A percentile compares a stretch with the other conserved stretches of the same genome.
Conservation (phyloP, 352 stramenopile genomes). For the Phytopythium helicoides region DNA sequence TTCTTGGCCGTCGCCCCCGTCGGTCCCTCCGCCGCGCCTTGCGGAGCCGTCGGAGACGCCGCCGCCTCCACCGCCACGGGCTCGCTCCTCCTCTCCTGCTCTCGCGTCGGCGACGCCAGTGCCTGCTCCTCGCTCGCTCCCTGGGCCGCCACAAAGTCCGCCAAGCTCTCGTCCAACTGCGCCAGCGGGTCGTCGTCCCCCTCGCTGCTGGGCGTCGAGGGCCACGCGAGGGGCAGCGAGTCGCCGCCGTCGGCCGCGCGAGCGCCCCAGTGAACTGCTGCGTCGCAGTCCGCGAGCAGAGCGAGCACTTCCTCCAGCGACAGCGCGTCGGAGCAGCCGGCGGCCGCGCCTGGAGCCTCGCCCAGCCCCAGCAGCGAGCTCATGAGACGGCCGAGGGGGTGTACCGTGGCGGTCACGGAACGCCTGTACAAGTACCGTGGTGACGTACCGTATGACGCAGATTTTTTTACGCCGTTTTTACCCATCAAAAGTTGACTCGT, state of each 20-base stretch:
- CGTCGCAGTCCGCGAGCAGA: slow-evolving; percentile 35
- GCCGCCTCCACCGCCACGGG: slow-evolving; percentile 1
- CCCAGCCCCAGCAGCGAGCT: slow-evolving; percentile 5
- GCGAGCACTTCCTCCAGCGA: slow-evolving; percentile 41
- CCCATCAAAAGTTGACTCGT: too few species aligned
- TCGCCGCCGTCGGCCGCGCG: too few species aligned
- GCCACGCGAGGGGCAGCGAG: slow-evolving; percentile 1
- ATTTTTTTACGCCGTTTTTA: too few species aligned
- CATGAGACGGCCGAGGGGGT: not conserved
- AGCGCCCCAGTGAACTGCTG: too few species aligned
- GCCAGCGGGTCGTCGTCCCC: not conserved
- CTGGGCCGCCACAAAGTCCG: not conserved
- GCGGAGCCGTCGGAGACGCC: slow-evolving; percentile 16
- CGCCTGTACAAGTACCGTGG: too few species aligned
- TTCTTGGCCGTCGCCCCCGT: slow-evolving; percentile 8
- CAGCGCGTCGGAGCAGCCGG: slow-evolving; percentile 15
- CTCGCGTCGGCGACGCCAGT: too few species aligned
- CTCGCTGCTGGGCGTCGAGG: not conserved
- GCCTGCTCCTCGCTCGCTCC: too few species aligned
- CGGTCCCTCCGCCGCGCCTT: slow-evolving; percentile 15
- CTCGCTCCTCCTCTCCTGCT: slow-evolving; percentile 13
- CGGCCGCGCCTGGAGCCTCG: not conserved
- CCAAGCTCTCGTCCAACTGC: not conserved
- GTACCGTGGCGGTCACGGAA: not conserved
- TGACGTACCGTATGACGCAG: too few species aligned